Percentiles rank a stretch among this genome's conserved stretches.
Evolutionary conservation across 1,284 basidiomycete genomes (phyloP).

Genomic region (Malassezia sp.): DNA sequence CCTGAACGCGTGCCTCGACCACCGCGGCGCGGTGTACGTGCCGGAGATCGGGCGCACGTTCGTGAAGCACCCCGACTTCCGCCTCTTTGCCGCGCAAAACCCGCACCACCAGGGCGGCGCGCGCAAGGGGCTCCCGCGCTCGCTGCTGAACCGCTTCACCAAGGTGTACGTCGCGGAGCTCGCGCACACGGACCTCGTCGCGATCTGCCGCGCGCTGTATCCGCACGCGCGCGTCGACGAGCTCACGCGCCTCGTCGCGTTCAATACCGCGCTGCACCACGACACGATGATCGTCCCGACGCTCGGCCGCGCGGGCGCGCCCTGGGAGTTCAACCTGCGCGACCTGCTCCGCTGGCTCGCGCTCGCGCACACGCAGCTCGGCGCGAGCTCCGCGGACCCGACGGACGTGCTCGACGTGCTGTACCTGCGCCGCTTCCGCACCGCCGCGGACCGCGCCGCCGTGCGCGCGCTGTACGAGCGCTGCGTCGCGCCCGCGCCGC

Average conservation of each 20-base stretch:
- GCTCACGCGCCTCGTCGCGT: slow-evolving; percentile 70
- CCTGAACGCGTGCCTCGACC: slow-evolving; percentile 89
- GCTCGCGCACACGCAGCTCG: slow-evolving; percentile 50
- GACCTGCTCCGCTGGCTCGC: slow-evolving; percentile 80
- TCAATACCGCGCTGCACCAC: slow-evolving; percentile 61
- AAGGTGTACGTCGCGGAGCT: slow-evolving; percentile 90
- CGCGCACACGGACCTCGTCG: slow-evolving; percentile 62
- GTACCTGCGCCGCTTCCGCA: slow-evolving; percentile 80
- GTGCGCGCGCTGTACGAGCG: slow-evolving; percentile 58
- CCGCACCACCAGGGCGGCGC: slow-evolving; percentile 92
- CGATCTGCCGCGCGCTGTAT: slow-evolving; percentile 68
- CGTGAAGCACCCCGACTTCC: slow-evolving; percentile 74
- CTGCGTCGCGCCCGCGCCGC: slow-evolving; percentile 51
- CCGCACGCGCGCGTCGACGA: slow-evolving; percentile 52
- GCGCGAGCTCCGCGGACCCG: slow-evolving; percentile 52
- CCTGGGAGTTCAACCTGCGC: slow-evolving; percentile 98
- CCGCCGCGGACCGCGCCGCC: slow-evolving; percentile 55
- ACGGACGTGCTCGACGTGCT: slow-evolving; percentile 31
- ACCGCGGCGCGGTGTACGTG: slow-evolving; percentile 86
- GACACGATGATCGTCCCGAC: slow-evolving; percentile 59
- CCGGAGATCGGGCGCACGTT: slow-evolving; percentile 90
- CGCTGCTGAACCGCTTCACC: slow-evolving; percentile 94
- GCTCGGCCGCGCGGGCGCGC: slow-evolving; percentile 73
- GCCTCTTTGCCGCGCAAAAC: slow-evolving; percentile 96
- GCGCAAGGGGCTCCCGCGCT: slow-evolving; percentile 91